A percentile compares a stretch with the other conserved stretches of the same genome.
Evolutionary conservation across 2,329 filamentous ascomycete species (phyloP).

Genomic region (Venturia aucupariae): DNA sequence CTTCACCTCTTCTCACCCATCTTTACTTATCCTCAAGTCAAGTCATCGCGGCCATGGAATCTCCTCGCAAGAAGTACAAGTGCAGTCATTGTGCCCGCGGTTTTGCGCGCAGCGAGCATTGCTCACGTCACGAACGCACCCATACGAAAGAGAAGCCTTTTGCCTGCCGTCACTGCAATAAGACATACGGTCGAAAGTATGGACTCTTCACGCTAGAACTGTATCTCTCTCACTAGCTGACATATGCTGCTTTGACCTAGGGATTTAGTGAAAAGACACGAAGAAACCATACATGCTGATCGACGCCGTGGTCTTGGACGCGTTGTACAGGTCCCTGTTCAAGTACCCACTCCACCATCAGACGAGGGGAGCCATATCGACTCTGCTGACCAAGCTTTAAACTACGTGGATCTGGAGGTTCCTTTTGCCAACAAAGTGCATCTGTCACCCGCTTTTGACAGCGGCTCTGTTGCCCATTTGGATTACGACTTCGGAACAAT

Average conservation of each 20-base stretch:
- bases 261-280: not conserved
- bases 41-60: not conserved
- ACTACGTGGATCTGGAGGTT: not conserved
- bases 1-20: no score
- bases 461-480: not conserved
- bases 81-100: not conserved
- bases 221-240: not conserved
- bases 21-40: no score
- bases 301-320: not conserved
- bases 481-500: not conserved
- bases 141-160: not conserved
- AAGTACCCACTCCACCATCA: not conserved
- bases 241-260: not conserved
- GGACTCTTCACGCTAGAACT: not conserved
- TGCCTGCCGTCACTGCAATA: not conserved
- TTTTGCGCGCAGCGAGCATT: conserved; percentile 4
- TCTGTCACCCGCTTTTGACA: not conserved
- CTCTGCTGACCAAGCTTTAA: not conserved
- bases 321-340: not conserved
- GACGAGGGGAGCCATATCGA: not conserved
- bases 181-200: not conserved
- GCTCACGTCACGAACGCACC: not conserved
- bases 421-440: not conserved
- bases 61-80: conserved; percentile 1
- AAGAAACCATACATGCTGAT: not conserved